These are phyloP conservation scores for Fusarium sulawesiense DNA, from an alignment of 2,329 filamentous ascomycete species.

Conservation along the genomic window DNA sequence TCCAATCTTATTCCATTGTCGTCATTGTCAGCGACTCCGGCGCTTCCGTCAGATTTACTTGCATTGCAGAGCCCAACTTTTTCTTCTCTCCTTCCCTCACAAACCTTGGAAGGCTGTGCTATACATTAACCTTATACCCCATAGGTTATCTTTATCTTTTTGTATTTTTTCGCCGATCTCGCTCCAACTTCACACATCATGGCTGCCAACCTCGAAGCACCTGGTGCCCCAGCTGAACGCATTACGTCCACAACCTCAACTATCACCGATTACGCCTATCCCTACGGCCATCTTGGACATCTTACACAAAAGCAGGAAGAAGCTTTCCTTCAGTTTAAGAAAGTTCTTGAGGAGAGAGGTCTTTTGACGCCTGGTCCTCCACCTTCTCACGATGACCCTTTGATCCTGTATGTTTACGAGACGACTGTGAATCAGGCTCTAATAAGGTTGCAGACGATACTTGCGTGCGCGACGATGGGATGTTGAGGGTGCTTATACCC, in stretches of 20 bases:
- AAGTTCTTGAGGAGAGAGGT: conserved; percentile 71
- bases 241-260: conserved; percentile 48
- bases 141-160: conserved; percentile 2
- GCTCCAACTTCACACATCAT: conserved; percentile 31
- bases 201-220: conserved; percentile 42
- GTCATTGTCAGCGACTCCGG: conserved; percentile 38
- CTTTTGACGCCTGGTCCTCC: conserved; percentile 69
- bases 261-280: conserved; percentile 65
- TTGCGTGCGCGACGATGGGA: conserved; percentile 86
- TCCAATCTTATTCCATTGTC: conserved; percentile 31
- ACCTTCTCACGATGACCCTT: conserved; percentile 77
- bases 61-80: conserved; percentile 13
- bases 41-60: conserved; percentile 37
- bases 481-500: conserved; percentile 78
- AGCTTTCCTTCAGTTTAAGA: conserved; percentile 78
- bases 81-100: conserved; percentile 6
- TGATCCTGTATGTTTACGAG: conserved; percentile 69
- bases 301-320: conserved; percentile 75
- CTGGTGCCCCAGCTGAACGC: conserved; percentile 43
- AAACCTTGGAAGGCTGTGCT: conserved; percentile 6
- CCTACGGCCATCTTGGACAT: conserved; percentile 83
- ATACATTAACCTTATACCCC: neutral
- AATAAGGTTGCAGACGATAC: conserved; percentile 71
- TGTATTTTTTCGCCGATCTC: conserved; percentile 6
- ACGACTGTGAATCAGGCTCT: conserved; percentile 24